Evolutionary conservation across 2,329 filamentous ascomycete genomes (phyloP).

Genomic region (Gliomastix tumulicola): DNA sequence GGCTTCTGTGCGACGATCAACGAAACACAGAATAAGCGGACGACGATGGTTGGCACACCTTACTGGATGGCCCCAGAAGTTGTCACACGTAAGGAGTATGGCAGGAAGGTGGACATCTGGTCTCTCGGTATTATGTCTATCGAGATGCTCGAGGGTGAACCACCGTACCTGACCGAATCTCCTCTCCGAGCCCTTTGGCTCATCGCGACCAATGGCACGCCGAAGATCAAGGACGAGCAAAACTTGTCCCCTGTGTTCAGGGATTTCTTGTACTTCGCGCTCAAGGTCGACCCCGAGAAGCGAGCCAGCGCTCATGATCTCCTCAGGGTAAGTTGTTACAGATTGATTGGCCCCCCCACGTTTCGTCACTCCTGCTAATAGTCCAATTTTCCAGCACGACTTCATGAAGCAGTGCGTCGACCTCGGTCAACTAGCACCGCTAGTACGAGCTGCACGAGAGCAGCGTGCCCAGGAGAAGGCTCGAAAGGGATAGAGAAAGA

Average conservation of each 20-base stretch:
- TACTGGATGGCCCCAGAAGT: constrained; percentile 99
- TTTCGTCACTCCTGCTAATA: constrained; percentile 4
- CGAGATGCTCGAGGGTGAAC: constrained; percentile 99
- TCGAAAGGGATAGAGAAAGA: constrained; percentile 45
- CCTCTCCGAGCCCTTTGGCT: constrained; percentile 88
- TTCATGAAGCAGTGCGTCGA: constrained; percentile 75
- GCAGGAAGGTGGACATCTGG: constrained; percentile 98
- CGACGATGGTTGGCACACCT: constrained; percentile 97
- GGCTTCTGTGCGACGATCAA: constrained; percentile 99
- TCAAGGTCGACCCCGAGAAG: constrained; percentile 97
- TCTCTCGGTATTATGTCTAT: constrained; percentile 98
- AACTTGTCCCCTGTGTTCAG: constrained; percentile 74
- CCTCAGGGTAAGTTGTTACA: constrained; percentile 62
- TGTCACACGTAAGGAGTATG: constrained; percentile 95
- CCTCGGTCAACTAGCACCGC: constrained; percentile 69
- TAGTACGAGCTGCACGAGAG: constrained; percentile 79
- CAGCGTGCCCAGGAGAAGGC: constrained; percentile 82
- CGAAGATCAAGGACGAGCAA: constrained; percentile 88
- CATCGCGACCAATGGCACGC: constrained; percentile 95
- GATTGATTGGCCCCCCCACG: constrained; percentile 17
- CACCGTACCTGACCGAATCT: constrained; percentile 92
- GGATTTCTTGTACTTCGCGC: constrained; percentile 86
- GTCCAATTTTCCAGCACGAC: constrained; percentile 50
- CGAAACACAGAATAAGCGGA: constrained; percentile 92
- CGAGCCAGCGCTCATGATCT: constrained; percentile 91